Conservation (phyloP, 768 basidiomycete genomes). For the Lactarius tabidus region DNA sequence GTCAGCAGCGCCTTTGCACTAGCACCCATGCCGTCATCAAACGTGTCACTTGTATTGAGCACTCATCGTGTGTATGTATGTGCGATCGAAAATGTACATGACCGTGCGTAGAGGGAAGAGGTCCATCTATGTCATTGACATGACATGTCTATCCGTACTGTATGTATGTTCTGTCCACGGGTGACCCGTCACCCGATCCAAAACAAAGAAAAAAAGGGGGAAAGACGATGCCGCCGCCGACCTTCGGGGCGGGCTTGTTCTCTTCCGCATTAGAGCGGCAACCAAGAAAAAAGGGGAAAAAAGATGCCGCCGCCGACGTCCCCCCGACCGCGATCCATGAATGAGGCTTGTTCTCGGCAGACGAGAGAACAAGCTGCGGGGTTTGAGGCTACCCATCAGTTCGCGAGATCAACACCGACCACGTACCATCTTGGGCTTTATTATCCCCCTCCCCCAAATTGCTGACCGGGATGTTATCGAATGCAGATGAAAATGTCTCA, state of each 20-base stretch:
- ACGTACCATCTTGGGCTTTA: neutral
- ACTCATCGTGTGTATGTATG: neutral
- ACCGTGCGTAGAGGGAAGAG: neutral
- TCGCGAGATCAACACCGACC: neutral
- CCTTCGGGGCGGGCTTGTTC: too few species aligned
- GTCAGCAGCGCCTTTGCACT: too few species aligned
- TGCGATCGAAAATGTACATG: neutral
- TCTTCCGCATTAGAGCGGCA: too few species aligned
- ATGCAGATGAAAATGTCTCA: neutral
- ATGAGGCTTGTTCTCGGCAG: neutral
- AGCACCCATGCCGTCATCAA: neutral
- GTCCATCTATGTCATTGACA: neutral
- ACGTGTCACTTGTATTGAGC: neutral
- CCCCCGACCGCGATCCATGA: too few species aligned
- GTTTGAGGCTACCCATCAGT: neutral
- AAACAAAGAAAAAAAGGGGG: neutral
- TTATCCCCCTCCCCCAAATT: neutral
- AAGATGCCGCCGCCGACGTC: neutral
- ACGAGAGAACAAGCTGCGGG: neutral
- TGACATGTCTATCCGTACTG: neutral
- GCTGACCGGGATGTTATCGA: neutral
- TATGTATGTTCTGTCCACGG: too few species aligned
- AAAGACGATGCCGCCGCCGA: neutral
- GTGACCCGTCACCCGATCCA: neutral
- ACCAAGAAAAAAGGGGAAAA: neutral